A percentile compares a stretch with the other conserved stretches of the same genome.
These are phyloP conservation scores for Lichtheimia ornata DNA, from an alignment of 371 early-diverging fungal genomes.

Conservation along the genomic window DNA sequence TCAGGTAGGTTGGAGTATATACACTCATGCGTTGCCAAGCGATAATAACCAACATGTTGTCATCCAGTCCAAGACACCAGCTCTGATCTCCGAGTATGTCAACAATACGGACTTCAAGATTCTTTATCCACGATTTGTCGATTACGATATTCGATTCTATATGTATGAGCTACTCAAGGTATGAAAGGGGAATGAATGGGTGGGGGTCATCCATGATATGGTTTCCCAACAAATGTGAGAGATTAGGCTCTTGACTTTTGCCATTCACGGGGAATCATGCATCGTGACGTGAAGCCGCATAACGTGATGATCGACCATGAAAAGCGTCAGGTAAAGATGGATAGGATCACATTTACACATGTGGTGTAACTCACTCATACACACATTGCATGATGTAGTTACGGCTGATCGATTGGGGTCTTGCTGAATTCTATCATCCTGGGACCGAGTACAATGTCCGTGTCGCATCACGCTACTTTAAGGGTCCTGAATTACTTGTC, in stretches of 20 bases:
- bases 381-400: conserved; percentile 46
- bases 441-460: conserved; percentile 97
- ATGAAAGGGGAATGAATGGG: neutral
- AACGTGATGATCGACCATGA: conserved; percentile 99
- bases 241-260: conserved; percentile 92
- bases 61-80: conserved; percentile 18
- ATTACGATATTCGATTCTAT: conserved; percentile 96
- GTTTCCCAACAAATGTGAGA: neutral
- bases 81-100: conserved; percentile 95
- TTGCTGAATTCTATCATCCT: conserved; percentile 99
- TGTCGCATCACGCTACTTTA: conserved; percentile 99
- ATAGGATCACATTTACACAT: too few species aligned
- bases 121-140: conserved; percentile 78
- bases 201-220: neutral
- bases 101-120: conserved; percentile 81
- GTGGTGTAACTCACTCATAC: too few species aligned
- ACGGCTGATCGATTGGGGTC: conserved; percentile 99
- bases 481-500: conserved; percentile 99
- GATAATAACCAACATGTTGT: neutral
- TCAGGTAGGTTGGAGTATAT: conserved; percentile 51
- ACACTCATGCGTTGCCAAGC: neutral
- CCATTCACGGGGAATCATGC: conserved; percentile 99
- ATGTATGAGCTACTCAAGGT: conserved; percentile 95
- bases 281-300: conserved; percentile 99
- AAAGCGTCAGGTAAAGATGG: conserved; percentile 69